Evolutionary conservation across 2,329 filamentous ascomycete species (phyloP).

Genomic region (Ophiostoma triangulosporum): DNA sequence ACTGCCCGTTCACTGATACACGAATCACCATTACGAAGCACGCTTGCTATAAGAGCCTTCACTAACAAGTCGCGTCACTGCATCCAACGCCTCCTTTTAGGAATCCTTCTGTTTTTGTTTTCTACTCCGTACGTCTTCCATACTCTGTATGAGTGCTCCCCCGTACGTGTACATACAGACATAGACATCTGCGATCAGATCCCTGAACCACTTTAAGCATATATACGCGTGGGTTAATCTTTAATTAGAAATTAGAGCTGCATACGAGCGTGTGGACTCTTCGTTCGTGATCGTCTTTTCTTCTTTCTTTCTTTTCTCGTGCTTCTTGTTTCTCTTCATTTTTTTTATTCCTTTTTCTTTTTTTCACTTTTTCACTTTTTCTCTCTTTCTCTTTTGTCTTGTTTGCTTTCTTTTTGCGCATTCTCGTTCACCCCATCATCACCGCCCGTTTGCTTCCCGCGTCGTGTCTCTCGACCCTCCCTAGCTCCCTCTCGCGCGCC

Average conservation of each 20-base stretch:
- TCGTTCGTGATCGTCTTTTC: not conserved
- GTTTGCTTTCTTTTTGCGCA: conserved; percentile 1
- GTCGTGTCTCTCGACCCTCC: not conserved
- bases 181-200: not conserved
- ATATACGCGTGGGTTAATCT: not conserved
- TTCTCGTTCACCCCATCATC: not conserved
- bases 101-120: no score
- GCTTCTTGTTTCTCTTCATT: no score
- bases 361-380: not conserved
- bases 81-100: no score
- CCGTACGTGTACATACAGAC: no score
- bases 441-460: not conserved
- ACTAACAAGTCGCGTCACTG: no score
- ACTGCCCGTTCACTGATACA: not conserved
- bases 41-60: not conserved
- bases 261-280: not conserved
- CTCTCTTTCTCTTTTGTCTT: not conserved
- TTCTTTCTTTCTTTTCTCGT: not conserved
- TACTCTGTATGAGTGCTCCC: no score
- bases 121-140: no score
- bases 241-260: not conserved
- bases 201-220: not conserved
- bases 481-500: not conserved
- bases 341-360: not conserved
- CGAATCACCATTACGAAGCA: not conserved